Conservation (phyloP, 345 rosid species). For the rapeseed (Brassica napus) region DNA sequence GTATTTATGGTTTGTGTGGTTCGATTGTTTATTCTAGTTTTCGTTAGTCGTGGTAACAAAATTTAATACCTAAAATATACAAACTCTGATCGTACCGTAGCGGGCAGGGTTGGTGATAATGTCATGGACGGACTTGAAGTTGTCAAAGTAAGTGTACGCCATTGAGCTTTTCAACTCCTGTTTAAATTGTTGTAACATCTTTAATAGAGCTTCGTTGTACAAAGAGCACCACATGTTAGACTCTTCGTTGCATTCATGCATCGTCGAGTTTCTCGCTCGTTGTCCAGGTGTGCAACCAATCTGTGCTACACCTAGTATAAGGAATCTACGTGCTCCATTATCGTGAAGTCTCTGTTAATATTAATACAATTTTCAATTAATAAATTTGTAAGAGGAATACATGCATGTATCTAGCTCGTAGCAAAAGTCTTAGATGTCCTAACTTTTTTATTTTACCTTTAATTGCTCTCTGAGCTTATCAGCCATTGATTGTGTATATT, state of each 20-base stretch:
- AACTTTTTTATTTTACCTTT: slow-evolving; percentile 47
- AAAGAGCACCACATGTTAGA: slow-evolving; percentile 42
- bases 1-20: not conserved
- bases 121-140: slow-evolving; percentile 43
- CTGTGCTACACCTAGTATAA: slow-evolving; percentile 45
- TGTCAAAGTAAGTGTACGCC: slow-evolving; percentile 56
- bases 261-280: slow-evolving; percentile 44
- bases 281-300: slow-evolving; percentile 62
- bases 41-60: not conserved
- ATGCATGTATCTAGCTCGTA: not conserved
- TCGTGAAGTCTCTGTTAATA: slow-evolving; percentile 43
- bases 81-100: slow-evolving; percentile 42
- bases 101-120: slow-evolving; percentile 52
- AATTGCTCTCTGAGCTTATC: slow-evolving; percentile 51
- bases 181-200: slow-evolving; percentile 44
- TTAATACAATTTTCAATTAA: not conserved
- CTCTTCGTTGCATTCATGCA: slow-evolving; percentile 47
- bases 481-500: slow-evolving; percentile 49
- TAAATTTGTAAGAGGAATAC: not conserved
- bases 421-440: not conserved
- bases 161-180: slow-evolving; percentile 44
- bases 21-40: not conserved
- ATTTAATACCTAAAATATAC: not conserved
- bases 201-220: slow-evolving; percentile 50
- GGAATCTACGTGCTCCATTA: slow-evolving; percentile 54